Conservation (phyloP, 2,329 filamentous ascomycete species). For the Microascus cirrosus region DNA sequence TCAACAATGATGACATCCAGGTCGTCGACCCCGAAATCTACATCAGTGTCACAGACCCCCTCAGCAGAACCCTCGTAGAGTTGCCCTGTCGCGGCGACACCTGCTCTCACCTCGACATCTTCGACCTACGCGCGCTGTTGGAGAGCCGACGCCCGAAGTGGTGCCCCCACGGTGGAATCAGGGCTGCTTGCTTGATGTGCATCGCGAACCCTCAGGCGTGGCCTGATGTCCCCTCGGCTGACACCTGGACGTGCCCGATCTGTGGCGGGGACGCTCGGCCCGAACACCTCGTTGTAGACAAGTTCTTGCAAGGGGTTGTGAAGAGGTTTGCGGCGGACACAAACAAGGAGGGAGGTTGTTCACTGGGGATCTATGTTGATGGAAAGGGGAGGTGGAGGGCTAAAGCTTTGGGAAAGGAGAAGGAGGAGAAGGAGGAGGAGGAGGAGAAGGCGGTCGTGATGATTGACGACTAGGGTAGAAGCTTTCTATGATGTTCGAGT, state of each 20-base stretch:
- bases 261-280: slow-evolving; percentile 72
- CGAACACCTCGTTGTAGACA: slow-evolving; percentile 57
- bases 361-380: slow-evolving; percentile 18
- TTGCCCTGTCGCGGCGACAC: slow-evolving; percentile 57
- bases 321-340: slow-evolving; percentile 25
- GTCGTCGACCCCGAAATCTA: slow-evolving; percentile 43
- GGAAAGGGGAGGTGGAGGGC: slow-evolving; percentile 21
- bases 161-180: slow-evolving; percentile 17
- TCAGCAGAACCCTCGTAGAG: slow-evolving; percentile 52
- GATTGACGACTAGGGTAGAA: not conserved
- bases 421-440: too few species aligned
- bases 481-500: not conserved
- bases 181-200: slow-evolving; percentile 18
- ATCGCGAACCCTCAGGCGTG: not conserved
- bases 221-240: slow-evolving; percentile 42
- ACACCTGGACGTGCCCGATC: slow-evolving; percentile 80
- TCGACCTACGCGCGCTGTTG: slow-evolving; percentile 79
- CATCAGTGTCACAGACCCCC: slow-evolving; percentile 57
- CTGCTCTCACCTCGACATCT: slow-evolving; percentile 78
- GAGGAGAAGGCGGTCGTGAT: not conserved
- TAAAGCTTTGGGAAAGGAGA: slow-evolving; percentile 14
- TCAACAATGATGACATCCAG: slow-evolving; percentile 30
- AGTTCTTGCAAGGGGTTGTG: slow-evolving; percentile 57
- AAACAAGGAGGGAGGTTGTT: slow-evolving; percentile 8
- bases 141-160: slow-evolving; percentile 44